A percentile compares a stretch with the other conserved stretches of the same genome.
phyloP scores from a whole-genome alignment of 2,329 filamentous ascomycete species.

The Sporothrix globosa region DNA sequence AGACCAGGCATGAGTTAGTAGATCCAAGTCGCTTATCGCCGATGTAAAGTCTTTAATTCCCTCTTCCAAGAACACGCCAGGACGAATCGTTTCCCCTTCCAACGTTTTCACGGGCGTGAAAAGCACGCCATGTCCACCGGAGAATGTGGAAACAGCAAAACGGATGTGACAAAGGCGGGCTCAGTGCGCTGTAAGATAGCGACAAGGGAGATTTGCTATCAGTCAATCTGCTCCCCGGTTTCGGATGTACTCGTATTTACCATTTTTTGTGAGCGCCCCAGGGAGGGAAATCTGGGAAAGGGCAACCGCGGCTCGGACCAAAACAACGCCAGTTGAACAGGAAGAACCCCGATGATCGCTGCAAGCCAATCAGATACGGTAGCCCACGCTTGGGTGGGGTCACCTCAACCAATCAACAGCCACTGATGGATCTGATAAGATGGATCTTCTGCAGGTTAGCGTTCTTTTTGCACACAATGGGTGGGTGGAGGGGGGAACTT shows the following conservation, averaged over 20 bases:
- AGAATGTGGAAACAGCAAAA: not conserved
- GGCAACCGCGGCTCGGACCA: slow-evolving; percentile 18
- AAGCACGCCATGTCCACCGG: slow-evolving; percentile 10
- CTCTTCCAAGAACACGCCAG: not conserved
- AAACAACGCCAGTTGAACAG: not conserved
- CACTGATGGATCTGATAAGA: slow-evolving; percentile 37
- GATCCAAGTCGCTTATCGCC: too few relatives aligned
- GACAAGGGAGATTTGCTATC: not conserved
- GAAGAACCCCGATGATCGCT: slow-evolving; percentile 15
- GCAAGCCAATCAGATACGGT: slow-evolving; percentile 31
- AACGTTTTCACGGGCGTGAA: not conserved
- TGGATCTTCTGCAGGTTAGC: slow-evolving; percentile 28
- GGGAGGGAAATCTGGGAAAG: not conserved
- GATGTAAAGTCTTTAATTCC: not conserved
- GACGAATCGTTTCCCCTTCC: not conserved
- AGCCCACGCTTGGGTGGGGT: not conserved
- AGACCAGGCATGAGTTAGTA: not conserved
- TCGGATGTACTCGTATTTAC: slow-evolving; percentile 17
- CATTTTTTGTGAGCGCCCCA: not conserved
- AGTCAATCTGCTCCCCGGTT: not conserved
- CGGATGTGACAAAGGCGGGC: not conserved
- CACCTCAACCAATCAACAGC: slow-evolving; percentile 27
- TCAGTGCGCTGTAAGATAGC: not conserved
- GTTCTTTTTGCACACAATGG: not conserved
- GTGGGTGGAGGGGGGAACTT: not conserved